Conservation (phyloP, 345 rosid species). For the Hibiscus mutabilis region DNA sequence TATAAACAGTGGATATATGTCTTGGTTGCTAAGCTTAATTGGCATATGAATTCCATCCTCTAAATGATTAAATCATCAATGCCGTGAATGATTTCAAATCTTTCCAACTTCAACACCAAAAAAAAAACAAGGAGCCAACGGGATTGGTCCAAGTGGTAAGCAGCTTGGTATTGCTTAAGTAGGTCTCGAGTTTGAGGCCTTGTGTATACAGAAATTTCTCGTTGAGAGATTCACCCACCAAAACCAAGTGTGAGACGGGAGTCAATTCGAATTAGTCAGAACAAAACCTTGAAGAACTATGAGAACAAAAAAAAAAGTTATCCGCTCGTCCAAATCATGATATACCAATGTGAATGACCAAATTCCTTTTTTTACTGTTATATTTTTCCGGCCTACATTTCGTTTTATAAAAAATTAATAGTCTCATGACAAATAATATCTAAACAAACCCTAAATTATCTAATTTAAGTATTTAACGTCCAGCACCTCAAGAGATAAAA, state of each 20-base stretch:
- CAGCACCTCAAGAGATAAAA: too few species aligned
- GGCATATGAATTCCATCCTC: background rate
- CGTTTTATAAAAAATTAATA: background rate
- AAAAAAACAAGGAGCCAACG: background rate
- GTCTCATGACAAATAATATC: too few species aligned
- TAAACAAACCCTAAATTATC: too few species aligned
- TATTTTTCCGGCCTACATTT: background rate
- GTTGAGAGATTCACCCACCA: too few species aligned
- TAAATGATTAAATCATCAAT: background rate
- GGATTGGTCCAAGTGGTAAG: too few species aligned
- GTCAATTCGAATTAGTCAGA: too few species aligned
- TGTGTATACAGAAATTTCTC: too few species aligned
- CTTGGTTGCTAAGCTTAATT: background rate
- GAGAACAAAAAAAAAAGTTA: background rate
- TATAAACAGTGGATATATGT: background rate
- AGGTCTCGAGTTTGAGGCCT: too few species aligned
- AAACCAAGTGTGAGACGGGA: too few species aligned
- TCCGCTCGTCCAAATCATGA: background rate
- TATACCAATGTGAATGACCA: background rate
- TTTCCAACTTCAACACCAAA: background rate
- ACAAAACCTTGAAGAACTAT: too few species aligned
- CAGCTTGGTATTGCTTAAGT: too few species aligned
- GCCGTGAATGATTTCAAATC: background rate
- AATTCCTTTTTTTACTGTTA: background rate
- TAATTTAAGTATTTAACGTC: too few species aligned